phyloP scores from a whole-genome alignment of 495 filamentous ascomycete species.

The Cryomyces antarcticus region DNA sequence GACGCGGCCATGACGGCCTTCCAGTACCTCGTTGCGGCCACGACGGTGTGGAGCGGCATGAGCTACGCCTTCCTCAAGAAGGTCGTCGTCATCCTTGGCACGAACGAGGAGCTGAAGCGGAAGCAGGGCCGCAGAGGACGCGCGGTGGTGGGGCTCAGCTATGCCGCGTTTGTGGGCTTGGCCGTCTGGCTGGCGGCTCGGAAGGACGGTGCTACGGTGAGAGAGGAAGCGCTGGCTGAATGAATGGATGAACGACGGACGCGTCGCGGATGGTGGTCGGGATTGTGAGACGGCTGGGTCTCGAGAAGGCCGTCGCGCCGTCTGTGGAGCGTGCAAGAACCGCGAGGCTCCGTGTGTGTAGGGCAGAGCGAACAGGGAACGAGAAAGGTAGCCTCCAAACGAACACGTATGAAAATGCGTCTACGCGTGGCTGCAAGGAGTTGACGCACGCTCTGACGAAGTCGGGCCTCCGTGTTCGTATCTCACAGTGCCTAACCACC shows the following conservation, averaged over 20 bases:
- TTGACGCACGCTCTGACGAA: too few relatives aligned
- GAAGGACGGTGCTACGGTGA: not conserved
- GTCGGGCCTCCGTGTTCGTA: too few relatives aligned
- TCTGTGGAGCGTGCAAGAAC: too few relatives aligned
- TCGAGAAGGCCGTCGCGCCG: too few relatives aligned
- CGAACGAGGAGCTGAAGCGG: conserved; percentile 18
- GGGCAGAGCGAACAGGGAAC: too few relatives aligned
- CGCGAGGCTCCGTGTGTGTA: too few relatives aligned
- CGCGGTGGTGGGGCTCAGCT: conserved; percentile 17
- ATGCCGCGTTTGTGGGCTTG: conserved; percentile 12
- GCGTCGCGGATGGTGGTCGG: too few relatives aligned
- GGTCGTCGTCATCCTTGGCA: conserved; percentile 20
- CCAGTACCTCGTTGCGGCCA: conserved; percentile 17
- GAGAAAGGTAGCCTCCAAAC: too few relatives aligned
- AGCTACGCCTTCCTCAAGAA: conserved; percentile 19
- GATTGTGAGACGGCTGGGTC: too few relatives aligned
- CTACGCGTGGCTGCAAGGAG: too few relatives aligned
- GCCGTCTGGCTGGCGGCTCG: conserved; percentile 10
- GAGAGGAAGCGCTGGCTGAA: not conserved
- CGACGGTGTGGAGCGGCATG: conserved; percentile 19
- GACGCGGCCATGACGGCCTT: conserved; percentile 9
- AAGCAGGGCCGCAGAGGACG: conserved; percentile 20
- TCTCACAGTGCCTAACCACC: too few relatives aligned
- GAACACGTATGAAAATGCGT: too few relatives aligned
- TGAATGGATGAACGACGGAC: not conserved